Evolutionary conservation across 2,329 filamentous ascomycete genomes (phyloP).

Genomic region (Ophiosphaerella herpotricha): DNA sequence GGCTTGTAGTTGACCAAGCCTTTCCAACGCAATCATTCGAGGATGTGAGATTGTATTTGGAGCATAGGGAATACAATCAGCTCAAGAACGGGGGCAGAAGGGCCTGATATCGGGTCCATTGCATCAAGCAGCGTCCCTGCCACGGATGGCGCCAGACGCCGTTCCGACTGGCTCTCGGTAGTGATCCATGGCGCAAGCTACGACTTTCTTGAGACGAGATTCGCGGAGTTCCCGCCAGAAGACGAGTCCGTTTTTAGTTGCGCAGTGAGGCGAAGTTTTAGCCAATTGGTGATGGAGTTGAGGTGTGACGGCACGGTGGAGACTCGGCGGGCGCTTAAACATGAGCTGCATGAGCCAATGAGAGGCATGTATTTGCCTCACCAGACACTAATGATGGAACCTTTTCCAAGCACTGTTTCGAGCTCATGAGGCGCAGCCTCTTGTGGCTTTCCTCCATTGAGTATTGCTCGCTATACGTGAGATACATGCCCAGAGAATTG

Average conservation of each 20-base stretch:
- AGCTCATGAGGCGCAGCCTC: conserved; percentile 13
- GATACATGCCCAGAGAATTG: too few species aligned
- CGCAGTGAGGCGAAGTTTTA: conserved; percentile 37
- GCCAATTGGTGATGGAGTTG: conserved; percentile 36
- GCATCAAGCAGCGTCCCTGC: conserved; percentile 26
- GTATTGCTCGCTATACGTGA: too few species aligned
- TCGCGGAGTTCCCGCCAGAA: conserved; percentile 36
- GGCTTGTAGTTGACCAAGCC: background rate
- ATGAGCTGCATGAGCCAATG: conserved; percentile 26
- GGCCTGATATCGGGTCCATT: conserved; percentile 36
- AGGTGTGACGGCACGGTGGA: conserved; percentile 33
- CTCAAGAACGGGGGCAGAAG: conserved; percentile 22
- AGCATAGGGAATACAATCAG: conserved; percentile 4
- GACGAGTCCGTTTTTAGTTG: conserved; percentile 28
- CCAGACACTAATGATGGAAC: conserved; percentile 12
- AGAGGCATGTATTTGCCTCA: conserved; percentile 15
- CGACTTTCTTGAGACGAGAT: conserved; percentile 29
- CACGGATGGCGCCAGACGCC: conserved; percentile 24
- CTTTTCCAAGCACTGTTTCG: conserved; percentile 10
- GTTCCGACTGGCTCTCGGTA: conserved; percentile 33
- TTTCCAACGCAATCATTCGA: too few species aligned
- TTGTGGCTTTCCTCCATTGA: conserved; percentile 16
- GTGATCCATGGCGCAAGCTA: conserved; percentile 28
- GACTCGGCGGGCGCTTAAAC: conserved; percentile 36
- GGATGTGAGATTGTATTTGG: background rate